phyloP scores from a whole-genome alignment of 306 rosid genomes.

The Oxytropis ochrocephala region DNA sequence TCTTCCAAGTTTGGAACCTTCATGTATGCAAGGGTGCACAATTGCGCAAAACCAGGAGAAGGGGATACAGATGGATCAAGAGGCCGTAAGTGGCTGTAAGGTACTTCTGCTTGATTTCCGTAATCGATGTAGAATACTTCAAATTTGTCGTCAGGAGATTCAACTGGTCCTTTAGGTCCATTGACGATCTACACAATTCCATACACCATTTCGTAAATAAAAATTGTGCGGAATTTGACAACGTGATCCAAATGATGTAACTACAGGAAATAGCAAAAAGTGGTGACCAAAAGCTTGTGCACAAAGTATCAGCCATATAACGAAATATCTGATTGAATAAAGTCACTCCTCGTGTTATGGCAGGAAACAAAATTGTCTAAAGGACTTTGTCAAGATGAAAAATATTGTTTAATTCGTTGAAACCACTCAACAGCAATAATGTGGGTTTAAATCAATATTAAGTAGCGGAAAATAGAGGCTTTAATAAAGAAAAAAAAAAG shows the following conservation, averaged over 20 bases:
- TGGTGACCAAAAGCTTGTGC: background rate
- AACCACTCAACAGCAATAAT: background rate
- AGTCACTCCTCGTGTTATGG: background rate
- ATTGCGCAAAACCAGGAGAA: conserved; percentile 77
- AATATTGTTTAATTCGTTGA: background rate
- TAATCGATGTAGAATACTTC: conserved; percentile 89
- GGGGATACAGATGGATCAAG: conserved; percentile 67
- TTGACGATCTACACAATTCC: conserved; percentile 53
- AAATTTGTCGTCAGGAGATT: conserved; percentile 61
- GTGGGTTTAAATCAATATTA: background rate
- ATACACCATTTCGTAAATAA: background rate
- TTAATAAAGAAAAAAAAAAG: background rate
- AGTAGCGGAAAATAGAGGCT: background rate
- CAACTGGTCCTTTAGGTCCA: conserved; percentile 76
- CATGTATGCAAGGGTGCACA: conserved; percentile 77
- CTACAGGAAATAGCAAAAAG: background rate
- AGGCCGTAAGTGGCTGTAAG: conserved; percentile 66
- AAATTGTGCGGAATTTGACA: background rate
- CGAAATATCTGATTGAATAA: background rate
- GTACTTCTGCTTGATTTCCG: conserved; percentile 81
- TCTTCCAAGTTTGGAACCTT: conserved; percentile 76
- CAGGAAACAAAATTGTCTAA: background rate
- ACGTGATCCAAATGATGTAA: background rate
- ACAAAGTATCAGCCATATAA: background rate
- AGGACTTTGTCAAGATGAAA: background rate